These are phyloP conservation scores for Diaporthe destruens DNA, from an alignment of 2,329 filamentous ascomycete genomes.

Conservation along the genomic window DNA sequence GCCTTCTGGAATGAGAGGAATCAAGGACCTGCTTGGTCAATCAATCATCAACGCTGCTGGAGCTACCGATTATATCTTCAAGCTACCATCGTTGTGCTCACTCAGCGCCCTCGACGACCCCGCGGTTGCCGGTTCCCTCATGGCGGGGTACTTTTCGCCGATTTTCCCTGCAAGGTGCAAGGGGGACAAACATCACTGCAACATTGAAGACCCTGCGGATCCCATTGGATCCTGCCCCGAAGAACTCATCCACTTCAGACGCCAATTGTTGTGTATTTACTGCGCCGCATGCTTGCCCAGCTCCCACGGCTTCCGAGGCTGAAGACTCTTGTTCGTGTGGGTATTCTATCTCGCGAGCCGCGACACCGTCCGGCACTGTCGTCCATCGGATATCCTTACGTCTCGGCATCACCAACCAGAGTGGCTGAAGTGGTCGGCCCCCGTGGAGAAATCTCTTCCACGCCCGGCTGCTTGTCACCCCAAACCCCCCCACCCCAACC, in stretches of 20 bases:
- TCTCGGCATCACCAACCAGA: slow-evolving; percentile 17
- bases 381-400: neutral
- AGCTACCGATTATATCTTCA: neutral
- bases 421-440: neutral
- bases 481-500: slow-evolving; percentile 3
- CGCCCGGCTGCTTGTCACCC: slow-evolving; percentile 27
- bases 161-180: slow-evolving; percentile 10
- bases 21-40: neutral
- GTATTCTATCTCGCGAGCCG: slow-evolving; percentile 11
- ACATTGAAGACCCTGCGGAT: slow-evolving; percentile 7
- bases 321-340: slow-evolving; percentile 4
- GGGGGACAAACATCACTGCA: neutral
- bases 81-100: neutral
- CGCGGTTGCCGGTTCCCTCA: neutral
- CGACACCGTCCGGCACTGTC: slow-evolving; percentile 3
- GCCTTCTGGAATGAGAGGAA: neutral
- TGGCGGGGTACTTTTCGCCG: slow-evolving; percentile 25
- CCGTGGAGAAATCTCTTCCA: slow-evolving; percentile 33
- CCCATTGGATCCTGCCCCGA: neutral
- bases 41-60: neutral
- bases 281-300: neutral
- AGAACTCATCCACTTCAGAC: neutral
- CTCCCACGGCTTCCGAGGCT: neutral
- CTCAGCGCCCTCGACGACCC: slow-evolving; percentile 17
- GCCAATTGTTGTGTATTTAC: no score